These are phyloP conservation scores for Didymella exigua DNA, from an alignment of 2,329 filamentous ascomycete genomes.

Conservation along the genomic window DNA sequence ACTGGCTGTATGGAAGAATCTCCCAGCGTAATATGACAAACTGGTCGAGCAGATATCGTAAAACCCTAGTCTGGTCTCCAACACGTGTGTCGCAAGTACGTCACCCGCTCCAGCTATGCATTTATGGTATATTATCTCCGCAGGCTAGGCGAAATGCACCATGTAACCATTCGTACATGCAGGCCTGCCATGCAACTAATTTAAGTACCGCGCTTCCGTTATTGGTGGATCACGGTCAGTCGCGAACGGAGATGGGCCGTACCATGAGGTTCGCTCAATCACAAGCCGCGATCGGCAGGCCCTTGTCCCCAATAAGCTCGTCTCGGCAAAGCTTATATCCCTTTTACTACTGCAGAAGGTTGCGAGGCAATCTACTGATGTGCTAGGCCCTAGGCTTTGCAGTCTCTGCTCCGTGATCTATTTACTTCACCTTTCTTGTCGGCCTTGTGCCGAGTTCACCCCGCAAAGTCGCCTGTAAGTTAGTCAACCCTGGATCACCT, in stretches of 20 bases:
- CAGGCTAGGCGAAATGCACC: background rate
- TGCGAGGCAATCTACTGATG: background rate
- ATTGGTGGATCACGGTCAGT: constrained; percentile 4
- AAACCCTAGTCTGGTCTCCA: background rate
- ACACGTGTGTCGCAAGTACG: background rate
- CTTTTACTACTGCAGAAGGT: background rate
- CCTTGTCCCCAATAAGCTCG: constrained; percentile 15
- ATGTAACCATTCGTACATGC: background rate
- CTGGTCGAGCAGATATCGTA: background rate
- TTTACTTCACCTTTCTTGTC: background rate
- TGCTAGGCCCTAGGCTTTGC: background rate
- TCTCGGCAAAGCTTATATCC: constrained; percentile 12
- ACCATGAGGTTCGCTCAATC: background rate
- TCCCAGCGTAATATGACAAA: background rate
- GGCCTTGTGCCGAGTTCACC: constrained; percentile 9
- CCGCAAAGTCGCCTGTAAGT: background rate
- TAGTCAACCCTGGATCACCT: background rate
- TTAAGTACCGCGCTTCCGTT: background rate
- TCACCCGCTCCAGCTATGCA: background rate
- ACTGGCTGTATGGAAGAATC: constrained; percentile 30
- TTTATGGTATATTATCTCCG: background rate
- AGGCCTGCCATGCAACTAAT: background rate
- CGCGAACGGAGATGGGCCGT: background rate
- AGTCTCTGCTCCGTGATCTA: background rate
- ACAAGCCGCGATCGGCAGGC: constrained; percentile 1